These are phyloP conservation scores for Nepenthes gracilis DNA, from an alignment of 148 eudicot species.

Conservation along the genomic window DNA sequence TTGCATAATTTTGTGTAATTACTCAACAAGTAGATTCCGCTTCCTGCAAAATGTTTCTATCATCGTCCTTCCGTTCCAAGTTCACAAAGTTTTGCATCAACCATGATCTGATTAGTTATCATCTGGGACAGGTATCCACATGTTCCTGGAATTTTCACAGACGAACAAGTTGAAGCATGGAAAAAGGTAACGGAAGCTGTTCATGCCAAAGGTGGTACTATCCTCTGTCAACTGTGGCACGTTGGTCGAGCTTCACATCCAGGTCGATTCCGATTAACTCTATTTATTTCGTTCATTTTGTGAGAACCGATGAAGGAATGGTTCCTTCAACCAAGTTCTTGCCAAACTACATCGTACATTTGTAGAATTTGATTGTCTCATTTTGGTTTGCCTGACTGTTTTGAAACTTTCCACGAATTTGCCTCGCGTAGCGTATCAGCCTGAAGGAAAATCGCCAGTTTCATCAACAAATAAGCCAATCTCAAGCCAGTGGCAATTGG, in stretches of 20 bases:
- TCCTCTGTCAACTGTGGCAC: constrained; percentile 95
- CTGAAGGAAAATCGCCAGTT: constrained; percentile 30
- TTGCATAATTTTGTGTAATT: no score
- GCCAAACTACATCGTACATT: not conserved
- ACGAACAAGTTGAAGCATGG: constrained; percentile 86
- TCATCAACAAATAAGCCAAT: constrained; percentile 51
- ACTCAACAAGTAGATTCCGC: no score
- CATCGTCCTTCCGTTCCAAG: no score
- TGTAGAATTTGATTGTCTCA: not conserved
- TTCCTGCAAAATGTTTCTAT: no score
- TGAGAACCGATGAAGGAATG: not conserved
- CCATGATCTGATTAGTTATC: no score
- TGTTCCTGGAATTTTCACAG: constrained; percentile 76
- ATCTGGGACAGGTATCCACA: constrained; percentile 54
- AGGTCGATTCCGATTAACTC: constrained; percentile 24
- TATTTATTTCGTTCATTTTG: not conserved
- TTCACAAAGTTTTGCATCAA: no score
- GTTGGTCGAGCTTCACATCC: constrained; percentile 91
- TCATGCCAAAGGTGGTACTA: constrained; percentile 66
- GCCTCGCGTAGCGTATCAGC: constrained; percentile 33
- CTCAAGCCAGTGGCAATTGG: constrained; percentile 39
- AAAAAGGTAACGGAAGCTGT: constrained; percentile 75
- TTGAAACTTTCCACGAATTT: not conserved
- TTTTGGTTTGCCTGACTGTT: not conserved
- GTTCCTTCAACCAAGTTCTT: no score